Conservation (phyloP, 2,329 filamentous ascomycete species). For the Bipolaris bicolor region DNA sequence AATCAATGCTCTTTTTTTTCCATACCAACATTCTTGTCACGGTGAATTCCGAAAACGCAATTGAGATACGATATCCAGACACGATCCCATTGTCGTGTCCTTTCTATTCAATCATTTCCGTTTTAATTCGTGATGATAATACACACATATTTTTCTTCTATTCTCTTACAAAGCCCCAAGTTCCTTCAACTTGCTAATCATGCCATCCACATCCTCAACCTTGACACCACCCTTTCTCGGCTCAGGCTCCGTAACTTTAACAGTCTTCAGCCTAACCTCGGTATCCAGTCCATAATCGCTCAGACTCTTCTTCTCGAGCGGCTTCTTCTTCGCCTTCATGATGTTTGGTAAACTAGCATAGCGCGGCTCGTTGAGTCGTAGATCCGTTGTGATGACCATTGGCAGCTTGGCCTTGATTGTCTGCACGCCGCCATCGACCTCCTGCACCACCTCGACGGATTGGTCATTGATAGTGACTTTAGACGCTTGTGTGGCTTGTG, state of each 20-base stretch:
- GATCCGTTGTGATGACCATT: slow-evolving; percentile 92
- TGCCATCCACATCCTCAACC: slow-evolving; percentile 95
- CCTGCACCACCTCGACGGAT: slow-evolving; percentile 77
- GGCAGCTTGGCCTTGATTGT: slow-evolving; percentile 85
- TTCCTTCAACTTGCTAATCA: slow-evolving; percentile 94
- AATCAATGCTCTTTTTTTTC: not conserved
- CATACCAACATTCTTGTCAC: too few species aligned
- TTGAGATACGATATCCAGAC: not conserved
- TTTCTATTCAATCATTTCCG: not conserved
- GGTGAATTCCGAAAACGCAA: not conserved
- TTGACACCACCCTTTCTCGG: slow-evolving; percentile 91
- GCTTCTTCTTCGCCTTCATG: slow-evolving; percentile 99
- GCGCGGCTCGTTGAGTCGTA: slow-evolving; percentile 91
- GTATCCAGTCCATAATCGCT: slow-evolving; percentile 76
- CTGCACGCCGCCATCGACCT: slow-evolving; percentile 95
- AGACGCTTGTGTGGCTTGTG: slow-evolving; percentile 91
- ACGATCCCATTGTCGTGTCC: not conserved
- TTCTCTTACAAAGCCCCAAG: slow-evolving; percentile 78
- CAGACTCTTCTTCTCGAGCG: slow-evolving; percentile 87
- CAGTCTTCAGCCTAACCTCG: slow-evolving; percentile 78
- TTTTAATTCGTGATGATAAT: too few species aligned
- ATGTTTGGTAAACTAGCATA: slow-evolving; percentile 97
- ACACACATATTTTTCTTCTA: not conserved
- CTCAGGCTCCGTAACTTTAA: slow-evolving; percentile 90
- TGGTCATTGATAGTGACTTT: slow-evolving; percentile 79